phyloP scores from a whole-genome alignment of 192 early-diverging fungal species.

The Podila epigama region DNA sequence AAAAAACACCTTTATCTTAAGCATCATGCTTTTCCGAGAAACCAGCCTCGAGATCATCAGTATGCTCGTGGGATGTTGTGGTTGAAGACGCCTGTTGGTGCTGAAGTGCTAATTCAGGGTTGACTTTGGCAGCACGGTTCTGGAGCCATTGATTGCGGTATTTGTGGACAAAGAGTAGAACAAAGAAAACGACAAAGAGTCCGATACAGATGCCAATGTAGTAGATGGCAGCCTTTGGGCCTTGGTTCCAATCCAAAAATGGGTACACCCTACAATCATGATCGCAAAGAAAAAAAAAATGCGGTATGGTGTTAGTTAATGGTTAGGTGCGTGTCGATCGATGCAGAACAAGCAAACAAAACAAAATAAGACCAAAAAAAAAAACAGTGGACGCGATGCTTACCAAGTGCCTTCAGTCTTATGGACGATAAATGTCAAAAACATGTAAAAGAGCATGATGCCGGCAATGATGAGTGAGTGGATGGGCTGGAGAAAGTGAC shows the following conservation, averaged over 20 bases:
- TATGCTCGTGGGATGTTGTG: no score
- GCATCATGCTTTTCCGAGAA: neutral
- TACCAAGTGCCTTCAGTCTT: slow-evolving; percentile 17
- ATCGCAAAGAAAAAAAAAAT: neutral
- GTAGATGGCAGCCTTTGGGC: slow-evolving; percentile 16
- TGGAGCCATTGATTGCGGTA: slow-evolving; percentile 25
- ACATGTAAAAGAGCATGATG: slow-evolving; percentile 44
- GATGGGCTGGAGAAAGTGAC: slow-evolving; percentile 30
- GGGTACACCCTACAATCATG: slow-evolving; percentile 20
- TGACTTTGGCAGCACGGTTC: slow-evolving; percentile 9
- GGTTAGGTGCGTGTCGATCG: neutral
- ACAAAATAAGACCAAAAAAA: neutral
- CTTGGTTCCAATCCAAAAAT: slow-evolving; percentile 45
- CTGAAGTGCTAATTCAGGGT: slow-evolving; percentile 3
- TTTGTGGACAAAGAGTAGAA: slow-evolving; percentile 23
- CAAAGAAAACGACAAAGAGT: slow-evolving; percentile 17
- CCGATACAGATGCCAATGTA: slow-evolving; percentile 22
- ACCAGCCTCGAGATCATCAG: neutral
- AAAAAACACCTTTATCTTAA: no score
- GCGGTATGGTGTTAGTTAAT: no score
- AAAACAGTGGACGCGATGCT: no score
- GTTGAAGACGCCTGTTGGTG: neutral
- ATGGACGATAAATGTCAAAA: slow-evolving; percentile 42
- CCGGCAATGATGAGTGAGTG: slow-evolving; percentile 20
- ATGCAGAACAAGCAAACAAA: neutral